Evolutionary conservation across 768 basidiomycete genomes (phyloP).

Genomic region (Tylopilus intermedius): DNA sequence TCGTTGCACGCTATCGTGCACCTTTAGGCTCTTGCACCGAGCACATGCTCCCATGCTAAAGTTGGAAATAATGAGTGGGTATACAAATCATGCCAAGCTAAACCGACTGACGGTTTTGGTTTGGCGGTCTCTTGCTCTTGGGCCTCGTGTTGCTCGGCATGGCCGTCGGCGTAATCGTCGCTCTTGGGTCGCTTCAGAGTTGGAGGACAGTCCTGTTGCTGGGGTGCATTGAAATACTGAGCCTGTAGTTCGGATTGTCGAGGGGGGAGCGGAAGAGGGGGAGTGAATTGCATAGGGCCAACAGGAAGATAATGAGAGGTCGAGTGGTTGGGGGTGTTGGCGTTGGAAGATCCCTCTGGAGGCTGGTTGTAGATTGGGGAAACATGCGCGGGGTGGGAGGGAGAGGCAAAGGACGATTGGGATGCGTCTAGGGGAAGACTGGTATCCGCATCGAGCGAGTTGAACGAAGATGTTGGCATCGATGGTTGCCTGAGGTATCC

Average conservation of each 20-base stretch:
- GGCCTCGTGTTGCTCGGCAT: constrained; percentile 17
- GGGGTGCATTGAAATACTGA: constrained; percentile 17
- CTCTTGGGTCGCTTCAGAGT: constrained; percentile 20
- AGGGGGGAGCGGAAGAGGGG: constrained; percentile 24
- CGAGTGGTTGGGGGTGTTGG: background rate
- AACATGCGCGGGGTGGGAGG: constrained; percentile 8
- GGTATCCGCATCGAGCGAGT: constrained; percentile 3
- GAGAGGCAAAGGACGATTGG: constrained; percentile 9
- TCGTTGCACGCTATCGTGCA: constrained; percentile 10
- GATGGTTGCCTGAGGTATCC: constrained; percentile 7
- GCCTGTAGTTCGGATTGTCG: constrained; percentile 29
- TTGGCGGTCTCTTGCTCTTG: constrained; percentile 19
- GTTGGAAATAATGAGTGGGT: constrained; percentile 2
- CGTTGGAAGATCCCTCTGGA: constrained; percentile 13
- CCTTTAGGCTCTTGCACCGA: constrained; percentile 61
- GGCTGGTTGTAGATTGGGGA: constrained; percentile 15
- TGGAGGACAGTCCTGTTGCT: constrained; percentile 2
- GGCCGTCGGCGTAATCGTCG: constrained; percentile 17
- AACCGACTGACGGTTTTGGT: constrained; percentile 22
- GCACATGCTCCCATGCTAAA: constrained; percentile 57
- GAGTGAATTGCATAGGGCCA: constrained; percentile 30
- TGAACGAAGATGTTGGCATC: constrained; percentile 13
- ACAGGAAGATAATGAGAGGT: constrained; percentile 16
- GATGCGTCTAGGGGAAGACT: constrained; percentile 12
- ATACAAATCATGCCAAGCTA: background rate